Conservation (phyloP, 768 basidiomycete genomes). For the Hericium erinaceus region DNA sequence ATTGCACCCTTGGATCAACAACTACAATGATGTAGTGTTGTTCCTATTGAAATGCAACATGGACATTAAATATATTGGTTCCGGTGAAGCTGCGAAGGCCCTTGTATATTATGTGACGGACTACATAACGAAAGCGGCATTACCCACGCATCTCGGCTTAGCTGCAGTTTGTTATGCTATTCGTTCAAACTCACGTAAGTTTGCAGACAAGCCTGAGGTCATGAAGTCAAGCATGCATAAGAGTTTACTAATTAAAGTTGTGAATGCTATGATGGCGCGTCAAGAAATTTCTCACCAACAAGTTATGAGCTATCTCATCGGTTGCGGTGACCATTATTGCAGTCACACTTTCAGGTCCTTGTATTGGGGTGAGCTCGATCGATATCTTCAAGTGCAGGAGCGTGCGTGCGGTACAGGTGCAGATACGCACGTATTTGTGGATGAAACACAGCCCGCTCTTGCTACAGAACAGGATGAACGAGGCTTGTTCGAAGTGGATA, state of each 20-base stretch:
- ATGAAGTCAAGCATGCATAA: background rate
- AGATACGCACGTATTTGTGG: background rate
- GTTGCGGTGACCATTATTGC: slow-evolving; percentile 16
- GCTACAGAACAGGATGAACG: too few relatives aligned
- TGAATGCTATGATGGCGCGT: slow-evolving; percentile 13
- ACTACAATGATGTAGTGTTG: too few relatives aligned
- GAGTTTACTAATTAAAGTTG: slow-evolving; percentile 1
- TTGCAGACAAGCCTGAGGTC: background rate
- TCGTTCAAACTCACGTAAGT: background rate
- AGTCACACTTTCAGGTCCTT: slow-evolving; percentile 10
- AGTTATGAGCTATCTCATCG: slow-evolving; percentile 21
- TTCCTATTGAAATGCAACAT: too few relatives aligned
- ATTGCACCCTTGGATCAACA: too few relatives aligned
- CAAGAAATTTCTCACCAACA: too few relatives aligned
- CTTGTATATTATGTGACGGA: slow-evolving; percentile 28
- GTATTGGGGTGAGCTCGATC: slow-evolving; percentile 1
- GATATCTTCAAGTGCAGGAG: background rate
- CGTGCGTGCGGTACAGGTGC: background rate
- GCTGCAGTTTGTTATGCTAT: slow-evolving; percentile 1
- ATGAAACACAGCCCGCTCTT: too few relatives aligned
- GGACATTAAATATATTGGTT: slow-evolving; percentile 27
- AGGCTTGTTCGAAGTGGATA: too few relatives aligned
- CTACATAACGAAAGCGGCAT: slow-evolving; percentile 26
- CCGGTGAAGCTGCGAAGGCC: slow-evolving; percentile 24
- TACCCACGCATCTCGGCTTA: slow-evolving; percentile 16